Evolutionary conservation across 805 yeast species (phyloP), one percentile per base, ranked within the genome.

Genomic region (Clavispora carvajalis): DNA sequence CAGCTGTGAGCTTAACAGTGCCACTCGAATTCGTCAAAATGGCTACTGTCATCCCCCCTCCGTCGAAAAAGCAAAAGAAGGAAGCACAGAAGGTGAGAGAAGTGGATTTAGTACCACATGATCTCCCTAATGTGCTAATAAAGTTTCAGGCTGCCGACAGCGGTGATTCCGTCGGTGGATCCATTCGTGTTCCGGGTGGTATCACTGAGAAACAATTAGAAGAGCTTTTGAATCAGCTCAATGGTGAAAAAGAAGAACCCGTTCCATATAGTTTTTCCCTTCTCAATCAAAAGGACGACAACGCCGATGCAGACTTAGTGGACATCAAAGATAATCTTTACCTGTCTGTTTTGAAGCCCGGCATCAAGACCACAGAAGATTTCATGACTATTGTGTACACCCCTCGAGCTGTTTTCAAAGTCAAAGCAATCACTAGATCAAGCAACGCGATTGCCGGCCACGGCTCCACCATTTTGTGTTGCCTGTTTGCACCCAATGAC

Each of bases 21-120:
- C 43, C 15, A n/a, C 15, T 5, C 16, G 5, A 18, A 13, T 22
- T 15, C 46, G 8, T 19, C 12, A 40, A 12, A 29, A 90, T 91
- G 98, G 93, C 98, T 38, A 93, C 98, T 1, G 71, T 87, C 33
- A 62, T 93, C 35, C 99, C 99, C 19, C 98, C 97, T 30, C 95
- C 86, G 16, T 83, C 95, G 1, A 91, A 93, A 62, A 86, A 80
- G 57, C 95, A 87, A 59, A 85, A 76, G 62, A 79, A 80, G 58
- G 85, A 74, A 47, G 95, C 95, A 4, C 97, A 89, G 59, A 72
- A 77, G 58, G 85, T 86, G 7, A 79, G 82, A 41, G 91, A 85
- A 38, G 82, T 85, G 21, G 82, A 78, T 38, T 60, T 85, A 9
- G 66, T 84, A 13, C 96, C 97, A 2, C 69, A 59, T 1, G 91